Evolutionary conservation across 2,329 filamentous ascomycete species (phyloP).

Genomic region (Pyrenophora graminea): DNA sequence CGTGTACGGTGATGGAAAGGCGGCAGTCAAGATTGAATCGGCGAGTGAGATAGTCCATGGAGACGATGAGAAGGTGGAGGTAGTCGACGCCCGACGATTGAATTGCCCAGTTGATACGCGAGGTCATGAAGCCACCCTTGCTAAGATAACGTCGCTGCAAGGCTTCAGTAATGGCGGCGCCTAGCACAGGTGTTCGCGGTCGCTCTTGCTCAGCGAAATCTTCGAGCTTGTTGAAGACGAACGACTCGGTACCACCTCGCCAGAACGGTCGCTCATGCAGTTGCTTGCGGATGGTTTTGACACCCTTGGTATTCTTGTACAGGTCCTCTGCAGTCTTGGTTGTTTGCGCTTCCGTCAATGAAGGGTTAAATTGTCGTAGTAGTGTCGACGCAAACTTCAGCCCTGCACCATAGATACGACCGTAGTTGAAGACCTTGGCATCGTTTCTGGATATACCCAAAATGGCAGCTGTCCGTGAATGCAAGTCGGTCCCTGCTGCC

Average conservation of each 20-base stretch:
- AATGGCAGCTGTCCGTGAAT: conserved; percentile 90
- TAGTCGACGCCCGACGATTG: conserved; percentile 98
- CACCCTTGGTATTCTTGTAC: conserved; percentile 88
- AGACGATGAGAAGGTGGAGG: conserved; percentile 86
- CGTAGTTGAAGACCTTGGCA: conserved; percentile 98
- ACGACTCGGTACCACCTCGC: conserved; percentile 94
- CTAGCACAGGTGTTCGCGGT: conserved; percentile 87
- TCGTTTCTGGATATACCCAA: conserved; percentile 92
- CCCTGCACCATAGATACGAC: conserved; percentile 97
- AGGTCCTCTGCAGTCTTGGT: conserved; percentile 74
- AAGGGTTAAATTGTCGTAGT: conserved; percentile 90
- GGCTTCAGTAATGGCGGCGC: conserved; percentile 94
- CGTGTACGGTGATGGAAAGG: conserved; percentile 91
- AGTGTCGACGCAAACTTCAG: conserved; percentile 90
- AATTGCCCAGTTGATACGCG: conserved; percentile 98
- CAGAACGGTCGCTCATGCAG: conserved; percentile 81
- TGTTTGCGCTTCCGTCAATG: conserved; percentile 78
- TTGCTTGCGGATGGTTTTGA: conserved; percentile 75
- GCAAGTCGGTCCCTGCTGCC: conserved; percentile 87
- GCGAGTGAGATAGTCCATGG: conserved; percentile 90
- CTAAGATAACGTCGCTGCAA: conserved; percentile 85
- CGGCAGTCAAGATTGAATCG: conserved; percentile 85
- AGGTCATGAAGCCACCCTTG: conserved; percentile 91
- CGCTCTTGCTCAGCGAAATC: conserved; percentile 95
- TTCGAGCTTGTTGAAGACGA: conserved; percentile 97